Conservation (phyloP, 306 rosid species). For the Malus sieversii region DNA sequence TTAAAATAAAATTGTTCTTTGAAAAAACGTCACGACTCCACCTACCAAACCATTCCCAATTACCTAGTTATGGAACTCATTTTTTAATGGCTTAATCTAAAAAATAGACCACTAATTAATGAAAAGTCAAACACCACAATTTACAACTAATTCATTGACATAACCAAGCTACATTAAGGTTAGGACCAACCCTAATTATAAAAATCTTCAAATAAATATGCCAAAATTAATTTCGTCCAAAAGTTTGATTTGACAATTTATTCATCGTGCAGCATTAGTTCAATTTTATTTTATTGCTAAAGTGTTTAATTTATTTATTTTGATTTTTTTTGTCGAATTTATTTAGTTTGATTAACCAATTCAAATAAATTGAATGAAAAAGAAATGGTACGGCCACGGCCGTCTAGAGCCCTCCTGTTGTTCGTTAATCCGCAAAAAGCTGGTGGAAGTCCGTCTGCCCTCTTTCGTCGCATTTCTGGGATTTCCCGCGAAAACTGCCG, state of each 20-base stretch:
- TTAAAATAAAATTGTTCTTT: too few species aligned
- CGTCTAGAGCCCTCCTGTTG: background rate
- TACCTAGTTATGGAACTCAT: background rate
- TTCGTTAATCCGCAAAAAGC: conserved; percentile 35
- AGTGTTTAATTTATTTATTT: too few species aligned
- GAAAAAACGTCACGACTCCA: background rate
- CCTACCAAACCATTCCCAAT: background rate
- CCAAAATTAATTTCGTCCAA: background rate
- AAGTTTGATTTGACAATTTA: background rate
- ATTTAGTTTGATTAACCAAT: background rate
- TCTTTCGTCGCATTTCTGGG: background rate
- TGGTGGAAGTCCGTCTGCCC: conserved; percentile 11
- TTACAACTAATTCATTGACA: background rate
- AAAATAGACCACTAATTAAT: background rate
- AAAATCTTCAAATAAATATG: background rate
- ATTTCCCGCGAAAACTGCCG: background rate
- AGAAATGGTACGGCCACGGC: background rate
- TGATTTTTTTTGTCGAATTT: too few species aligned
- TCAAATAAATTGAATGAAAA: background rate
- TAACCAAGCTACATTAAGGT: background rate
- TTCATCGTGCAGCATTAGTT: background rate
- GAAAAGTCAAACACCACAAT: background rate
- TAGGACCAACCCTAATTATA: background rate
- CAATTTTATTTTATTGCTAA: background rate
- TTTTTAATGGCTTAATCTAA: background rate